Percentiles rank a stretch among this genome's conserved stretches.
Evolutionary conservation across 768 basidiomycete species (phyloP).

Genomic region (Stropharia rugosoannulata): DNA sequence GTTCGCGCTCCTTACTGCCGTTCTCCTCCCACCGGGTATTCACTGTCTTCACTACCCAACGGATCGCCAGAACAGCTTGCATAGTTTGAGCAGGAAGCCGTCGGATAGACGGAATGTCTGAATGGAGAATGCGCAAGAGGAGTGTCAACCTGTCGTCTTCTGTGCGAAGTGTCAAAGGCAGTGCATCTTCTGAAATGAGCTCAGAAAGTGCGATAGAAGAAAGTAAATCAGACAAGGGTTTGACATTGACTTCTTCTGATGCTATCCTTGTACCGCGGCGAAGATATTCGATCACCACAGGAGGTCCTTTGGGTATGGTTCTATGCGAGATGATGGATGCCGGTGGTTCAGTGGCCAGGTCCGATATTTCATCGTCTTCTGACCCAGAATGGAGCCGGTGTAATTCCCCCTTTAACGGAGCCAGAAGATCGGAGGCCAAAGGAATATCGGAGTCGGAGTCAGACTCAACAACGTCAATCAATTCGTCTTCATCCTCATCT

Average conservation of each 20-base stretch:
- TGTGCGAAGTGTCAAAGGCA: conserved; percentile 49
- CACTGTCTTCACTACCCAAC: conserved; percentile 59
- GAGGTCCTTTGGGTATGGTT: conserved; percentile 19
- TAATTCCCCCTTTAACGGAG: conserved; percentile 68
- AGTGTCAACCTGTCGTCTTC: conserved; percentile 52
- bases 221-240: conserved; percentile 47
- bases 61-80: conserved; percentile 52
- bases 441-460: conserved; percentile 40
- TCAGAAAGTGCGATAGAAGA: conserved; percentile 34
- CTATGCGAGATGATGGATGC: conserved; percentile 35
- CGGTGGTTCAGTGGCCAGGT: conserved; percentile 27
- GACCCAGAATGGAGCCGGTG: conserved; percentile 48
- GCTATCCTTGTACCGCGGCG: conserved; percentile 69
- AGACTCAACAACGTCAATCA: conserved; percentile 69
- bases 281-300: conserved; percentile 53
- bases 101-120: conserved; percentile 48
- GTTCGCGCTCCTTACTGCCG: conserved; percentile 54
- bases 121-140: conserved; percentile 54
- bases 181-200: conserved; percentile 27
- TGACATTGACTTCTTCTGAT: conserved; percentile 54
- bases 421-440: conserved; percentile 48
- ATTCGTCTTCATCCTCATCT: conserved; percentile 50
- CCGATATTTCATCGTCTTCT: conserved; percentile 35
- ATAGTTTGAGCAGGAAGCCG: conserved; percentile 46
- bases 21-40: conserved; percentile 51